These are phyloP conservation scores for Chaetomium tenue DNA, from an alignment of 495 filamentous ascomycete species.

Conservation along the genomic window DNA sequence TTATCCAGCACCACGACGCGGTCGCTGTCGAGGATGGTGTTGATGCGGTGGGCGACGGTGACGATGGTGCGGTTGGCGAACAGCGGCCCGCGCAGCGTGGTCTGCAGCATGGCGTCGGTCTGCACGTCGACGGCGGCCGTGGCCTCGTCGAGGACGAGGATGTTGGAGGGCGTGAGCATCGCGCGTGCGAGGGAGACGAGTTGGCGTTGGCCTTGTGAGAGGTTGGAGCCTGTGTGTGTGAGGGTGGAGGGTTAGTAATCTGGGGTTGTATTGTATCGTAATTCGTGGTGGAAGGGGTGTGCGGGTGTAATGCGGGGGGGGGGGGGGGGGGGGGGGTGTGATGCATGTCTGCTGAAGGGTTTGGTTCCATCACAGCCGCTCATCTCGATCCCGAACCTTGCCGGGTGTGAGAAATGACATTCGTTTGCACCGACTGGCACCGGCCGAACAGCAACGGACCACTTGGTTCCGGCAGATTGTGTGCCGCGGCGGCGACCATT, in stretches of 20 bases:
- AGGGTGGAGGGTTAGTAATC: constrained; percentile 13
- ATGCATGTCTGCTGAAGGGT: background rate
- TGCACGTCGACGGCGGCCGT: constrained; percentile 95
- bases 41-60: constrained; percentile 95
- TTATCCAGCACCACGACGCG: constrained; percentile 81
- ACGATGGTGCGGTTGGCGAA: constrained; percentile 94
- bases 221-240: constrained; percentile 56
- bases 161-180: constrained; percentile 91
- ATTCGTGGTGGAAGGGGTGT: background rate
- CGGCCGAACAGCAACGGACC: background rate
- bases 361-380: constrained; percentile 2
- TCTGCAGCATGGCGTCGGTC: constrained; percentile 82
- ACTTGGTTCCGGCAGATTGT: constrained; percentile 4
- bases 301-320: constrained; percentile 2
- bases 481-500: background rate
- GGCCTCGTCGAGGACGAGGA: constrained; percentile 95
- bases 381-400: constrained; percentile 12
- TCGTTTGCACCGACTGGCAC: background rate
- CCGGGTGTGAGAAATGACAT: constrained; percentile 2
- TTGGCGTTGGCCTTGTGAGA: constrained; percentile 88
- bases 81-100: constrained; percentile 58
- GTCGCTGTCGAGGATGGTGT: constrained; percentile 93
- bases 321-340: background rate
- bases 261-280: background rate
- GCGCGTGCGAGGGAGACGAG: constrained; percentile 90